Conservation (phyloP, 257 asterid species). For the Knoxia roxburghii region DNA sequence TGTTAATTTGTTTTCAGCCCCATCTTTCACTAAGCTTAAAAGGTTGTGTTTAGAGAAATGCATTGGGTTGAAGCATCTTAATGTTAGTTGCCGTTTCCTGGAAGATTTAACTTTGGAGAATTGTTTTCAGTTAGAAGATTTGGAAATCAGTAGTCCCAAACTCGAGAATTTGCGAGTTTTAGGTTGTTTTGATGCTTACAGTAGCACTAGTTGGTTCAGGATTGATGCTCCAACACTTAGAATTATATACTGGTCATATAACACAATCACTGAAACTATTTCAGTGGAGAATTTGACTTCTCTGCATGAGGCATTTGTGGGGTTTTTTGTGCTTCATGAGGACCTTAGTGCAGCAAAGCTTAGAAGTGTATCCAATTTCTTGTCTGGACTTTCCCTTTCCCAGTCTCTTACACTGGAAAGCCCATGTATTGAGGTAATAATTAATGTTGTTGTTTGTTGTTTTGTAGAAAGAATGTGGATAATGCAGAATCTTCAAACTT, state of each 20-base stretch:
- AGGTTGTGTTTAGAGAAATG: constrained; percentile 51
- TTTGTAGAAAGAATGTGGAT: too few species aligned
- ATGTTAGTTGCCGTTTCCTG: constrained; percentile 43
- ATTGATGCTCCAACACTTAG: constrained; percentile 46
- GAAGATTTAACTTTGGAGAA: constrained; percentile 44
- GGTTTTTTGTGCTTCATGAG: constrained; percentile 34
- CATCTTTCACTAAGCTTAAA: constrained; percentile 69
- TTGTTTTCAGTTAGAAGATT: constrained; percentile 47
- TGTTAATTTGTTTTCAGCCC: constrained; percentile 37
- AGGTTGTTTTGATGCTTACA: constrained; percentile 47
- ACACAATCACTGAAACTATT: constrained; percentile 48
- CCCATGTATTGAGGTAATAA: constrained; percentile 56
- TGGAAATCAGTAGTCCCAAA: constrained; percentile 37
- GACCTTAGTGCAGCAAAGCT: constrained; percentile 37
- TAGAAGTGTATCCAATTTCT: constrained; percentile 43
- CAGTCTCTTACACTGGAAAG: constrained; percentile 46
- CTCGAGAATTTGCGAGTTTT: constrained; percentile 41
- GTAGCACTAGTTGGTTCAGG: constrained; percentile 36
- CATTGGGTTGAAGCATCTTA: constrained; percentile 47
- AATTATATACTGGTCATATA: constrained; percentile 49
- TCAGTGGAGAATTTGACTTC: constrained; percentile 33
- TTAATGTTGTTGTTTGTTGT: neutral
- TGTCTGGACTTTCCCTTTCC: constrained; percentile 57
- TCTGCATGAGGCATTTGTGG: constrained; percentile 47
- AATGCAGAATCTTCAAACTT: neutral